Base-by-base conservation (phyloP, 192 early-diverging fungal genomes). In the Entomortierella parvispora region DNA sequence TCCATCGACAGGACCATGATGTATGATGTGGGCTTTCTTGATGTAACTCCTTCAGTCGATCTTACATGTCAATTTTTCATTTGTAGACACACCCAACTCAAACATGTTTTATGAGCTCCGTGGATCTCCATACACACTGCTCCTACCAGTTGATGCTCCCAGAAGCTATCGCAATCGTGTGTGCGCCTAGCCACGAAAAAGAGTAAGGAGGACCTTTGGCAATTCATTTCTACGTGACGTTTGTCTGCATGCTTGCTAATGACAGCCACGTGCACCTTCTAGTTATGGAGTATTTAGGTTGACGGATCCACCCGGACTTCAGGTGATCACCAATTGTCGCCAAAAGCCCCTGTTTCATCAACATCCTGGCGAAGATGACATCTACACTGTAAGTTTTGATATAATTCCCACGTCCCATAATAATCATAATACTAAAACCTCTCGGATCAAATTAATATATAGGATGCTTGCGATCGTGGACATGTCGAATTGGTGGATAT, bases 101-200 rank as follows among this genome's bases (percentile, higher is more conserved):
- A 81, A 90, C 95, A 7, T 96, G 95, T 69, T 97, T 97, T 68
- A 90, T 97, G 91, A 93, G 91, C 69, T 96, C 95, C 5, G 88
- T 97, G 12, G 95, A 97, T 71, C 69, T 97, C 53, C 95, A 97
- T 80, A 97, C 95, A 7, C 95, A 97, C 60, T 95, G 87, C 63
- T 91, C 93, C 1, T 96, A 95, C 71, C 95, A 97, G 78, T 65
- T 93, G 42, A 93, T 95, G 88, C 82, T 96, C 7, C 94, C 94
- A 17, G 95, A 97, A 65, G 95, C 95, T 23, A 93, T 97, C 56
- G 95, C 95, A 14, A 95, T 97, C 69, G 95, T 97, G 8, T 91
- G 92, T 58, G 84, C 95, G 6, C 95, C 95, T 8, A 86, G 69
- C 31, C 77, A 92, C 52, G 75, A 84, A 1, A 92, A 90, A 79